phyloP scores from a whole-genome alignment of 148 eudicot species.

The Linanthus parryae region DNA sequence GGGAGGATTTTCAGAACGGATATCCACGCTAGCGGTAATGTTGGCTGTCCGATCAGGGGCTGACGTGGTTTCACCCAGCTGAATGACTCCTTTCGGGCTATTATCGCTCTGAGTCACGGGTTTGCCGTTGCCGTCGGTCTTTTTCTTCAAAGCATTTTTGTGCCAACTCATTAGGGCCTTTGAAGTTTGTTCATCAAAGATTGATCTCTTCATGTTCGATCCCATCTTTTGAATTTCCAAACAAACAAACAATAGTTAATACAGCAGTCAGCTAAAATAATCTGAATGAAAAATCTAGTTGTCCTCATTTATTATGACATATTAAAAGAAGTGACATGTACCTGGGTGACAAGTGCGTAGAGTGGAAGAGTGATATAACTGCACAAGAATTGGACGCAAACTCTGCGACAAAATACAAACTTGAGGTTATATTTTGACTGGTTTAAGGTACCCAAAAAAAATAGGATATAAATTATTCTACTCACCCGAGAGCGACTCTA shows the following conservation, averaged over 20 bases:
- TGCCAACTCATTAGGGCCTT: constrained; percentile 77
- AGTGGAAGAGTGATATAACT: constrained; percentile 40
- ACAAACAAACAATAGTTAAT: no score
- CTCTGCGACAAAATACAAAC: no score
- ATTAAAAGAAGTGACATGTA: no score
- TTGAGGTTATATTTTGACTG: no score
- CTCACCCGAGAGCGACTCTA: constrained; percentile 20
- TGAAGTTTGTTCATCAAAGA: constrained; percentile 81
- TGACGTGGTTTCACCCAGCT: not conserved
- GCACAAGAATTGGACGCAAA: constrained; percentile 24
- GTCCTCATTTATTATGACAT: no score
- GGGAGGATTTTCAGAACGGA: constrained; percentile 15
- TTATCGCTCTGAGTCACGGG: constrained; percentile 1
- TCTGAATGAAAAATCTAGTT: no score
- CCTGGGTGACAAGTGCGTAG: constrained; percentile 34
- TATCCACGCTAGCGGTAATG: constrained; percentile 26
- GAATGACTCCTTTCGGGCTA: not conserved
- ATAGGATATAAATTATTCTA: no score
- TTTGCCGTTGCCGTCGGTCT: constrained; percentile 21
- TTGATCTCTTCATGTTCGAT: constrained; percentile 73
- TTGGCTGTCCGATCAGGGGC: constrained; percentile 11
- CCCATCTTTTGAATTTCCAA: no score
- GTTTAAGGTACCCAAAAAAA: no score
- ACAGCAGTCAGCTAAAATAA: no score
- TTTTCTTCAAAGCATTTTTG: constrained; percentile 45